phyloP scores from a whole-genome alignment of 139 green algal genomes.

The Eudorina sp. region DNA sequence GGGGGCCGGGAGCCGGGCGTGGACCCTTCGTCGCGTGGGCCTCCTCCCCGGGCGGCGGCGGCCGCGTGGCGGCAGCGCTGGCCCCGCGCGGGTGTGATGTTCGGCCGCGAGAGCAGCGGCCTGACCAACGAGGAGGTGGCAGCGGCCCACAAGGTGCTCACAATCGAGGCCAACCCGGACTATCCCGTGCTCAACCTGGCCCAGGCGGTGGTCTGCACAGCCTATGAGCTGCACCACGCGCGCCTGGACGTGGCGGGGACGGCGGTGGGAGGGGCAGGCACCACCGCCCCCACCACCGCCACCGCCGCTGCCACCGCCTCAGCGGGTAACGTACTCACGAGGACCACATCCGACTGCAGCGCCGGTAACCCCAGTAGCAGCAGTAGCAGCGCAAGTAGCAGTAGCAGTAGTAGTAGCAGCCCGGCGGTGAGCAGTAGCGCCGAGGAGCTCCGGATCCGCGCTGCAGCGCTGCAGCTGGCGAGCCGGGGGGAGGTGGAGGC shows the following conservation, averaged over 20 bases:
- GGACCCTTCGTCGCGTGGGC: too few species aligned
- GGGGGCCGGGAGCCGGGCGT: too few species aligned
- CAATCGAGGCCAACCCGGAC: background rate
- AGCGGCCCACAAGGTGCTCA: conserved; percentile 30
- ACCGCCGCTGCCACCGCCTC: background rate
- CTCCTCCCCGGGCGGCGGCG: too few species aligned
- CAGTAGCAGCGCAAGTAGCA: background rate
- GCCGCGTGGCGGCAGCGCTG: background rate
- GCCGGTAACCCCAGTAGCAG: background rate
- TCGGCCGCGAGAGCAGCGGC: conserved; percentile 46
- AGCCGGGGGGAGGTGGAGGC: background rate
- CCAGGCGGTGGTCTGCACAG: background rate
- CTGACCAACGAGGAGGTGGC: conserved; percentile 49
- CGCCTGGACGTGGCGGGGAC: background rate
- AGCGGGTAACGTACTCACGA: background rate
- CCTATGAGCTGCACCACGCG: conserved; percentile 23
- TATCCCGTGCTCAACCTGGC: conserved; percentile 48
- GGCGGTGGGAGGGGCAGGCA: background rate
- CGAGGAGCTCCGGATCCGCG: background rate
- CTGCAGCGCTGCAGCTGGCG: background rate
- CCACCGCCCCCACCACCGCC: background rate
- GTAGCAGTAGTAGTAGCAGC: background rate
- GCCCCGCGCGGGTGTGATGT: conserved; percentile 18
- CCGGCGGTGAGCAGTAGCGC: background rate
- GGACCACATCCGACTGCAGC: background rate